Evolutionary conservation across 768 basidiomycete genomes (phyloP), one percentile per base, ranked within the genome.

Genomic region (Xerocomellus chrysenteron): DNA sequence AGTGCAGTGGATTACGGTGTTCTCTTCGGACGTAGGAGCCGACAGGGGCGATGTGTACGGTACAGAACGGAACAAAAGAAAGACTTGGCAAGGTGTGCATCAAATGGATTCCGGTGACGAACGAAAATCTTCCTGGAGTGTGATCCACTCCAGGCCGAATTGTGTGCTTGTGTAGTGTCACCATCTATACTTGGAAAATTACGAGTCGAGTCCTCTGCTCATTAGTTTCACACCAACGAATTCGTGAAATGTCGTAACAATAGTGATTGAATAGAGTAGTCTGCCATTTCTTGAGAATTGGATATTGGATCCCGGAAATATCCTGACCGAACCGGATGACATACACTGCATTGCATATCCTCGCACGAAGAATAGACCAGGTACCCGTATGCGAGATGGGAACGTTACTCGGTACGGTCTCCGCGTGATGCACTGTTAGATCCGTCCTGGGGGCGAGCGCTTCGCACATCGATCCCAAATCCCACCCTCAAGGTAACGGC

Each of bases 401-500:
- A 41, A 41, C 35, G 39, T 53, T 19, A 13, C 35, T 39, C 17
- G 28, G 33, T 51, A 43, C 28, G 3, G 43, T 48, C 39, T 43
- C 48, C 26, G 42, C 37, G 40, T 21, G 33, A 37, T 40, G 36
- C 17, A 12, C 26, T n/a, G 47, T 41, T 36, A 21, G 21, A 43
- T 46, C 58, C 37, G n/a, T 26, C 12, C 33, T 5, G 7, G 24
- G n/a, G n/a, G 39, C 17, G 21, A 26, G n/a, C 28, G 7, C 28
- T 16, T 54, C 54, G 30, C 35, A 49, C n/a, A 16, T 40, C 39
- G 47, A 14, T n/a, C 11, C 19, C 4, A 33, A 11, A 39, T 35
- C 13, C n/a, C 16, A 17, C 2, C 39, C 13, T 67, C 59, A 67
- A 14, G 67, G 66, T 35, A 67, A 49, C 14, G 66, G 66, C 28